phyloP scores from a whole-genome alignment of 225 moss, liverwort and hornwort genomes.

The Lunularia cruciata region DNA sequence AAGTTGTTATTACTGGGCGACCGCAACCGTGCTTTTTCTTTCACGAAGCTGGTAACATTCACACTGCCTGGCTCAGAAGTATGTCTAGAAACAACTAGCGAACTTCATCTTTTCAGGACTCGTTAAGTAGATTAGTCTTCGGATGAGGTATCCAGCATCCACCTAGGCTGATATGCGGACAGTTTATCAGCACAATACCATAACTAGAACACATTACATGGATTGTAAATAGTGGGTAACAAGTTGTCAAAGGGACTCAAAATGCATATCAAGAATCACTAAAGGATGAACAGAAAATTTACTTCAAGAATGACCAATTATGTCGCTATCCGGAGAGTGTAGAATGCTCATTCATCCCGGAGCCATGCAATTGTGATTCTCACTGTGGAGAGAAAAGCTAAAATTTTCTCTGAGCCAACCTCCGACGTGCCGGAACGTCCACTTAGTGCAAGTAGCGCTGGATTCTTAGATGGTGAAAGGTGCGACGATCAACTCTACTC shows the following conservation, averaged over 20 bases:
- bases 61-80: neutral
- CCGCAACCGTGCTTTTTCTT: conserved; percentile 72
- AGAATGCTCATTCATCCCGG: conserved; percentile 91
- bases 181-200: too few species aligned
- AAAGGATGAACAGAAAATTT: neutral
- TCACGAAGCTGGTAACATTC: conserved; percentile 68
- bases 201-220: too few species aligned
- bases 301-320: neutral
- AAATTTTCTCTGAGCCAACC: conserved; percentile 40
- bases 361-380: conserved; percentile 89
- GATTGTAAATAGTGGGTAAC: too few species aligned
- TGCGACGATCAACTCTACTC: conserved; percentile 20
- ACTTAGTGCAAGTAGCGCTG: conserved; percentile 40
- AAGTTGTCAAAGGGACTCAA: too few species aligned
- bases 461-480: conserved; percentile 74
- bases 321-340: conserved; percentile 16
- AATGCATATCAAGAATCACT: too few species aligned
- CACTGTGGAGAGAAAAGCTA: conserved; percentile 80
- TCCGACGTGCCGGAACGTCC: conserved; percentile 50
- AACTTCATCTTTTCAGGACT: too few species aligned
- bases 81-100: too few species aligned
- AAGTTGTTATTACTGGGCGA: conserved; percentile 74
- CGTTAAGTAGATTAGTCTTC: too few species aligned
- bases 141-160: too few species aligned
- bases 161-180: too few species aligned